Evolutionary conservation across 2,329 filamentous ascomycete genomes (phyloP), one percentile per base, ranked within the genome.

Genomic region (Verticillium longisporum): DNA sequence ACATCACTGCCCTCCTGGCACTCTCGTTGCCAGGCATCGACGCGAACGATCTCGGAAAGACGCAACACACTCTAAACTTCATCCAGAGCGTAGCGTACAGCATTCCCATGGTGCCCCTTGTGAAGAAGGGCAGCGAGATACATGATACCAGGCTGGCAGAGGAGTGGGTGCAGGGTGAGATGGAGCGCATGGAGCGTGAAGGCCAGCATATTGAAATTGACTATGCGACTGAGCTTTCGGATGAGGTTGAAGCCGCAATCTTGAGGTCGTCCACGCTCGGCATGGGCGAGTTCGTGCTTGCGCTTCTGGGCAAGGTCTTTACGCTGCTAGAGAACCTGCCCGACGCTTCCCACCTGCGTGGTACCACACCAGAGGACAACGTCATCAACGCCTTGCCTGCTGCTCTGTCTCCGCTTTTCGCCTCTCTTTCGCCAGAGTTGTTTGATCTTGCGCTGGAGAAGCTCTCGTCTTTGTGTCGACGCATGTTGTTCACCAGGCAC

Each of bases 21-120:
- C 82, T 99, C 62, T 92, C 94, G 4, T 80, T 99, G 36, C 96
- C 96, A 0, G 96, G 95, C 26, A 96, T 99, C 62, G 96, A 99
- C 75, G 93, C 96, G 65, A 99, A 99, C 71, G 95, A 99, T 75
- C 79, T 99, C 32, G 93, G 95, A 71, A 99, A 99, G 80, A 98
- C 95, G 0, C 85, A 97, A 68, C 91, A 97, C 74, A 96, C 95
- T 0, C 81, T 99, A 61, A 91, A 93, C 66, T 97, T 97, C 72
- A 95, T 99, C 61, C 94, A 98, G 74, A 90, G 91, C 61, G 91
- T 98, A 13, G 94, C 92, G 62, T 98, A 97, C 78, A 96, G 94
- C 69, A 96, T 99, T 59, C 96, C 95, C 0, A 91, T 99, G 70
- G 87, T 90, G 61, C 90, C 96, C 63, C 78, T 99, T 58, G 88